These are phyloP conservation scores for Diaporthe sp. DNA, from an alignment of 2,329 filamentous ascomycete genomes.

Conservation along the genomic window DNA sequence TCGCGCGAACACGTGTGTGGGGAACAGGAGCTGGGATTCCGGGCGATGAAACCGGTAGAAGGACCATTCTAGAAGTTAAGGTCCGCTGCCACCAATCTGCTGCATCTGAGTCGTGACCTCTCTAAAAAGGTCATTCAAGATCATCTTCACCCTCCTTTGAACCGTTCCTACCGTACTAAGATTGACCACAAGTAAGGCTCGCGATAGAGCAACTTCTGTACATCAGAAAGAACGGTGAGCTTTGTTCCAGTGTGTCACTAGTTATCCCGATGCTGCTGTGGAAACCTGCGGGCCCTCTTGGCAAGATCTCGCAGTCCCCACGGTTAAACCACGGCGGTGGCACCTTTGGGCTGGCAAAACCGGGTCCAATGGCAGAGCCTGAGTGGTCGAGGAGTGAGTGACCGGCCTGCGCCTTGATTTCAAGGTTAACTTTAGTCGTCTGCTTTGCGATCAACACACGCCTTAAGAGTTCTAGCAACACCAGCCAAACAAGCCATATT, in stretches of 20 bases:
- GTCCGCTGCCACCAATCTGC: neutral
- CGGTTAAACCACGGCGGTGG: conserved; percentile 5
- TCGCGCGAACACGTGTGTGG: neutral
- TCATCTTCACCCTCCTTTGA: too few species aligned
- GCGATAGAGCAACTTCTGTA: neutral
- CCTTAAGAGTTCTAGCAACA: neutral
- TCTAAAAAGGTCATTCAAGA: too few species aligned
- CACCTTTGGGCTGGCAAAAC: neutral
- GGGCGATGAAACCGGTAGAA: neutral
- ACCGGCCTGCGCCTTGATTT: neutral
- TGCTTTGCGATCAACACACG: neutral
- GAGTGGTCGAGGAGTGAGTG: neutral
- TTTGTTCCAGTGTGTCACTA: neutral
- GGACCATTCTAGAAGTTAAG: conserved; percentile 13
- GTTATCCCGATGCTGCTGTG: neutral
- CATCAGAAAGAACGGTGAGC: neutral
- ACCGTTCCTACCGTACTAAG: neutral
- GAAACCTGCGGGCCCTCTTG: neutral
- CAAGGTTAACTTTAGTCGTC: neutral
- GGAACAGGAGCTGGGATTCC: neutral
- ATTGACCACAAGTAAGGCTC: too few species aligned
- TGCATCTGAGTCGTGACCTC: neutral
- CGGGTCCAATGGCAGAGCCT: neutral
- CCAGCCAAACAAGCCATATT: neutral
- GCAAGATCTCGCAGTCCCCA: neutral